Evolutionary conservation across 805 yeast genomes (phyloP).

Genomic region (Lachancea dasiensis): DNA sequence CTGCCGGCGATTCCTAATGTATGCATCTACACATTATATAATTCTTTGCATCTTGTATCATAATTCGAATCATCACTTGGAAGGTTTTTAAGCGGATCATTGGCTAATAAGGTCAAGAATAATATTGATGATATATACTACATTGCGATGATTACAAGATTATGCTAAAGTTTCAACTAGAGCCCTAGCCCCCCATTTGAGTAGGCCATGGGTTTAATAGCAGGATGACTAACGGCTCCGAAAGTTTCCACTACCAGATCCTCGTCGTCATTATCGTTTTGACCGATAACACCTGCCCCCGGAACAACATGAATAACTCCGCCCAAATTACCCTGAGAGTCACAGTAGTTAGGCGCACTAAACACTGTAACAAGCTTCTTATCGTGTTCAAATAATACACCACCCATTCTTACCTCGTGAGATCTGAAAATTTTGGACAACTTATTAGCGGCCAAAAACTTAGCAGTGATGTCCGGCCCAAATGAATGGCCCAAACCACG

Average conservation of each 20-base stretch:
- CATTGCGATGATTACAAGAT: slow-evolving; percentile 1
- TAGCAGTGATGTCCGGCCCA: slow-evolving; percentile 89
- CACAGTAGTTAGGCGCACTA: slow-evolving; percentile 97
- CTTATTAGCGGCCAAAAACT: slow-evolving; percentile 65
- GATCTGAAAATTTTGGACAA: slow-evolving; percentile 82
- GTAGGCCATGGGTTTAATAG: slow-evolving; percentile 92
- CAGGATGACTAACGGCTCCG: slow-evolving; percentile 84
- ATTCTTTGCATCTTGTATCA: slow-evolving; percentile 10
- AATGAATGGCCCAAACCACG: slow-evolving; percentile 95
- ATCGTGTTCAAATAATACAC: slow-evolving; percentile 81
- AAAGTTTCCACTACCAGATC: slow-evolving; percentile 55
- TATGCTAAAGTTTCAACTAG: slow-evolving; percentile 11
- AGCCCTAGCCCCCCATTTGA: slow-evolving; percentile 44
- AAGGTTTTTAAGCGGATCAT: neutral
- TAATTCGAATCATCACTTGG: neutral
- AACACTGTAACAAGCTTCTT: slow-evolving; percentile 89
- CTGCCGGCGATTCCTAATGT: slow-evolving; percentile 47
- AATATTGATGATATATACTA: neutral
- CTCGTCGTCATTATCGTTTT: slow-evolving; percentile 40
- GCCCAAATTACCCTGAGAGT: slow-evolving; percentile 83
- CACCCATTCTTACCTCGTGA: slow-evolving; percentile 92
- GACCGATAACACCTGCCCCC: slow-evolving; percentile 33
- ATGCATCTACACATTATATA: neutral
- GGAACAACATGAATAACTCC: slow-evolving; percentile 70
- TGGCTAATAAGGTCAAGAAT: neutral